A percentile compares a stretch with the other conserved stretches of the same genome.
These are phyloP conservation scores for Speleostelium caveatum DNA, from an alignment of 78 protist species.

Conservation along the genomic window DNA sequence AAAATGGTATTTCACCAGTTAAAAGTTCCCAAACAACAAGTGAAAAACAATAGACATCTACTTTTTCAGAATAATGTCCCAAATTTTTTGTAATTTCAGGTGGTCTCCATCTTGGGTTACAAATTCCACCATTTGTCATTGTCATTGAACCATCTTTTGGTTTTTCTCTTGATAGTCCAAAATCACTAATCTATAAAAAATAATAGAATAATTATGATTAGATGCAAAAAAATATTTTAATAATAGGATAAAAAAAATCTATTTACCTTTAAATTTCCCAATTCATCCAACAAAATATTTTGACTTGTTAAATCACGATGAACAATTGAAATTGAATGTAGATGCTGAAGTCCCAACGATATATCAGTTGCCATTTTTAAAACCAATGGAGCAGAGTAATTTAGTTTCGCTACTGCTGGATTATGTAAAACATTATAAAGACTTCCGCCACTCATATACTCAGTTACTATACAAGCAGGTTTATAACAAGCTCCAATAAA, in stretches of 20 bases:
- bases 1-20: conserved; percentile 66
- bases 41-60: conserved; percentile 73
- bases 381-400: conserved; percentile 55
- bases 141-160: conserved; percentile 59
- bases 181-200: too few relatives aligned
- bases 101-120: conserved; percentile 80
- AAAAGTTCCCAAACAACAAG: conserved; percentile 66
- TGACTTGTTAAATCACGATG: conserved; percentile 75
- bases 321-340: conserved; percentile 42
- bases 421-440: conserved; percentile 45
- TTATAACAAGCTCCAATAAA: conserved; percentile 77
- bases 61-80: conserved; percentile 47
- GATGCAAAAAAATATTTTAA: too few relatives aligned
- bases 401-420: conserved; percentile 19
- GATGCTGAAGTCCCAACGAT: conserved; percentile 46
- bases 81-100: conserved; percentile 67
- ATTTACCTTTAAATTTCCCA: conserved; percentile 57
- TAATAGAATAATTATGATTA: too few relatives aligned
- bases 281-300: conserved; percentile 60
- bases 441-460: conserved; percentile 61
- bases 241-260: too few relatives aligned
- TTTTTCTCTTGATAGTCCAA: conserved; percentile 58
- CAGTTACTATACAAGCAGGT: conserved; percentile 73
- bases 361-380: conserved; percentile 68
- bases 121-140: conserved; percentile 75